Evolutionary conservation across 257 asterid species (phyloP), one percentile per base, ranked within the genome.

Genomic region (Solanum sitiens): DNA sequence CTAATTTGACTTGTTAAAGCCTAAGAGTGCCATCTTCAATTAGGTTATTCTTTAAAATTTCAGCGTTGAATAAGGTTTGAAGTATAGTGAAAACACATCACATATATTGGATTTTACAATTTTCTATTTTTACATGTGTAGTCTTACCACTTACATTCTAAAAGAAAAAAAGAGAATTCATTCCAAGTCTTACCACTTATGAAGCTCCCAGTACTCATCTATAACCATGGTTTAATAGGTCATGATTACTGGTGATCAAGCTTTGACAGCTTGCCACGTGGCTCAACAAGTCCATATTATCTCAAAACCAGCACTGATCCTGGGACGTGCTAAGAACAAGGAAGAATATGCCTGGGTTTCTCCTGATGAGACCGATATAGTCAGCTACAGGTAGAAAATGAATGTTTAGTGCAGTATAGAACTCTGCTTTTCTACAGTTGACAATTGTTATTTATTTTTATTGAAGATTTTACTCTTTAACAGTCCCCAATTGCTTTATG

Each of bases 221-320:
- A 18, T 47, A 73, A 14, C 42, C 50, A 59, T 90, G 70, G 80
- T 86, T 89, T 89, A 83, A 40, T 92, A 96, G 99, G 98, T 94
- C 84, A 97, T 97, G 99, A 97, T 97, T 90, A 97, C 99, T 37
- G 99, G 99, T 12, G 99, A 97, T 93, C 99, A 97, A 94, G 99
- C 99, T 89, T 92, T 97, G 93, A 97, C 99, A 53, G 99, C 99
- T 87, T 97, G 99, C 92, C 98, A 97, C 90, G 99, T 97, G 90
- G 99, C 99, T 84, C 91, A 93, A 89, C 98, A 94, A 95, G 98
- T 97, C 89, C 94, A 95, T 88, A 97, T 97, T 86, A 94, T 97
- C 84, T 93, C 98, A 68, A 97, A 95, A 91, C 98, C 98, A 3
- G 94, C 97, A 35, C 89, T 97, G 84, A 95, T 97, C 89, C 98